These are phyloP conservation scores for Musa itinerans DNA, from an alignment of 176 grass and related monocot species.

Conservation along the genomic window DNA sequence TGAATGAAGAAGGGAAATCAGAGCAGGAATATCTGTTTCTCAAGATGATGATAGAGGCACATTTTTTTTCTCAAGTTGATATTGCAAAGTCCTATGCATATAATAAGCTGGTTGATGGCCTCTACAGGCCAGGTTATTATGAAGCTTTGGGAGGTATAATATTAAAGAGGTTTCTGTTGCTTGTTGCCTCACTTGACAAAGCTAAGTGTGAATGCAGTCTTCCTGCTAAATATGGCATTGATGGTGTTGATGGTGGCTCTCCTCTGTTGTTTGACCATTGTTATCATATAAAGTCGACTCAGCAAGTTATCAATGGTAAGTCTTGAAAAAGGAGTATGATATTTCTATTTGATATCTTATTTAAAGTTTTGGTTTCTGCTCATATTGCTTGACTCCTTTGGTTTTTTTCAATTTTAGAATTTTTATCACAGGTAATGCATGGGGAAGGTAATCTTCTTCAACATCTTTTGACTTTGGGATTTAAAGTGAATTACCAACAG, in stretches of 20 bases:
- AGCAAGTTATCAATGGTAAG: conserved; percentile 48
- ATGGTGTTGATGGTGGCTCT: conserved; percentile 58
- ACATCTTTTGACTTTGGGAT: conserved; percentile 45
- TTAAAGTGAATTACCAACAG: conserved; percentile 51
- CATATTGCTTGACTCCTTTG: not conserved
- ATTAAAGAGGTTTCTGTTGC: conserved; percentile 57
- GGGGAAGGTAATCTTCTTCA: conserved; percentile 65
- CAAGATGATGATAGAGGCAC: conserved; percentile 47
- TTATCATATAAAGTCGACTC: conserved; percentile 49
- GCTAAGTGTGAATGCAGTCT: conserved; percentile 43
- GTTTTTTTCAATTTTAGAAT: conserved; percentile 28
- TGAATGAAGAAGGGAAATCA: conserved; percentile 20
- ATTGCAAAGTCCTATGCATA: conserved; percentile 27
- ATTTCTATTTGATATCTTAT: not conserved
- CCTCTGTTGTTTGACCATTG: conserved; percentile 40
- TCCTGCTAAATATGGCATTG: conserved; percentile 43
- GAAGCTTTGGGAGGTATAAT: conserved; percentile 30
- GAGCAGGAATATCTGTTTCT: conserved; percentile 46
- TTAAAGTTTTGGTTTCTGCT: not conserved
- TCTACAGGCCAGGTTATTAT: conserved; percentile 19
- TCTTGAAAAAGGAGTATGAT: not conserved
- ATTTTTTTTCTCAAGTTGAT: conserved; percentile 38
- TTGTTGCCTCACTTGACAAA: conserved; percentile 46
- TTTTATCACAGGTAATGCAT: conserved; percentile 50
- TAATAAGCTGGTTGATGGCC: conserved; percentile 32